Base-by-base conservation (phyloP, 2,329 filamentous ascomycete species). In the Macroventuria anomochaeta region DNA sequence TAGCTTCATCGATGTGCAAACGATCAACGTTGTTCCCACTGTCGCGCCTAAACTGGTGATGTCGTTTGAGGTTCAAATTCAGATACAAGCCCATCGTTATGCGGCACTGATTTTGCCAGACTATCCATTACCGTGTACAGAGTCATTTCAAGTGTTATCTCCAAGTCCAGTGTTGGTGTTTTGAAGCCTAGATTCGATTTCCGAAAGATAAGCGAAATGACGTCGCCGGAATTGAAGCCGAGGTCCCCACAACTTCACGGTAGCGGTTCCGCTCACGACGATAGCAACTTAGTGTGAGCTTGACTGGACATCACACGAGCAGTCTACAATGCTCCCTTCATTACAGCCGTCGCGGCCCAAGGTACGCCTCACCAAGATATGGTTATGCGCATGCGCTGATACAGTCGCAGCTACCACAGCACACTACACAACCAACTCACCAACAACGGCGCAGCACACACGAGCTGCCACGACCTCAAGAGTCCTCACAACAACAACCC, bases 341-440 rank as follows among this genome's bases (percentile, higher is more conserved):
- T 52, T 75, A 21, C 76, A 78, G 63, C 74, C 76, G 4, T 68
- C 68, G 23, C 68, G 76, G 55, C 76, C 76, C 55, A 77, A 74
- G 64, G 76, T 73, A 57, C 0, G 52, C 13, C 34, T 25, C n/a
- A 25, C 8, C 8, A 11, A n/a, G 4, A 39, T 6, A 15, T 7
- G n/a, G 7, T 13, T 31, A 17, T 3, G 53, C 40, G 18, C 8
- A 39, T 40, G 39, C 38, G 52, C 61, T 67, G 29, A 68, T 31
- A 34, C 7, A 7, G 11, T 11, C 7, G 5, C 23, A 54, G 51
- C 29, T 39, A 21, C 17, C 32, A 12, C 44, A 23, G 3, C 44
- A 71, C 64, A 61, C 63, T 28, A 50, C 58, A 39, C 69, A 69
- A 36, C 62, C 71, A 60, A 52, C 57, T 26, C 58, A 53, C 53